Evolutionary conservation across 2,329 filamentous ascomycete species (phyloP).

Genomic region (Arachnopeziza araneosa): DNA sequence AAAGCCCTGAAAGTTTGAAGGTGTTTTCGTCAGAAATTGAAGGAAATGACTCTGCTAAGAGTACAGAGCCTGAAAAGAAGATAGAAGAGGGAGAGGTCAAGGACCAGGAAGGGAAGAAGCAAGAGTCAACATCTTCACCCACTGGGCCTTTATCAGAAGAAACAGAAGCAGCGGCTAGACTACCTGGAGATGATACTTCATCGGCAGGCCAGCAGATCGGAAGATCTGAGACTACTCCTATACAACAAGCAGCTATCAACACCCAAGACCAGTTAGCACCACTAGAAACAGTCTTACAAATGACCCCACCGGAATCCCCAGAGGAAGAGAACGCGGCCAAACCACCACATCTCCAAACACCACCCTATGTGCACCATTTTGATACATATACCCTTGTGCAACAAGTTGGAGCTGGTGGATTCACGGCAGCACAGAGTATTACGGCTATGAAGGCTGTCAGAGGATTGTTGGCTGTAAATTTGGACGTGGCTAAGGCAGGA

Average conservation of each 20-base stretch:
- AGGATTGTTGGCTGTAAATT: slow-evolving; percentile 67
- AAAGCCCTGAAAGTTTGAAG: slow-evolving; percentile 14
- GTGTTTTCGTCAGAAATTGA: slow-evolving; percentile 8
- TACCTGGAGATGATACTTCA: slow-evolving; percentile 16
- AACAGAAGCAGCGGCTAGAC: slow-evolving; percentile 17
- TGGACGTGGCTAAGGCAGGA: slow-evolving; percentile 72
- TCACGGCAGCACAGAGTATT: slow-evolving; percentile 67
- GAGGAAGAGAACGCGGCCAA: slow-evolving; percentile 37
- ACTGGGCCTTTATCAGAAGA: slow-evolving; percentile 24
- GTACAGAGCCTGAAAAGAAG: slow-evolving; percentile 1
- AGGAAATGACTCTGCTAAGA: slow-evolving; percentile 2
- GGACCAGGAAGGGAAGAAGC: slow-evolving; percentile 3
- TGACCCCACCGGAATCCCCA: slow-evolving; percentile 38
- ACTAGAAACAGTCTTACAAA: slow-evolving; percentile 46
- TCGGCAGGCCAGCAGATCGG: neutral
- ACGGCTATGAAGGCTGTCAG: slow-evolving; percentile 91
- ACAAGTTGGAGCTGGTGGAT: slow-evolving; percentile 66
- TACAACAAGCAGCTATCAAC: slow-evolving; percentile 30
- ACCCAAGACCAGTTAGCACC: slow-evolving; percentile 34
- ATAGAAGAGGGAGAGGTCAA: slow-evolving; percentile 1
- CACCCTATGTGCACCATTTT: slow-evolving; percentile 91
- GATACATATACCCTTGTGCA: slow-evolving; percentile 88
- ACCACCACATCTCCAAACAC: slow-evolving; percentile 63
- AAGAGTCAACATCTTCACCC: slow-evolving; percentile 9
- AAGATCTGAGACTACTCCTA: neutral